These are phyloP conservation scores for Beauveria australis DNA, from an alignment of 2,329 filamentous ascomycete genomes.

Conservation along the genomic window DNA sequence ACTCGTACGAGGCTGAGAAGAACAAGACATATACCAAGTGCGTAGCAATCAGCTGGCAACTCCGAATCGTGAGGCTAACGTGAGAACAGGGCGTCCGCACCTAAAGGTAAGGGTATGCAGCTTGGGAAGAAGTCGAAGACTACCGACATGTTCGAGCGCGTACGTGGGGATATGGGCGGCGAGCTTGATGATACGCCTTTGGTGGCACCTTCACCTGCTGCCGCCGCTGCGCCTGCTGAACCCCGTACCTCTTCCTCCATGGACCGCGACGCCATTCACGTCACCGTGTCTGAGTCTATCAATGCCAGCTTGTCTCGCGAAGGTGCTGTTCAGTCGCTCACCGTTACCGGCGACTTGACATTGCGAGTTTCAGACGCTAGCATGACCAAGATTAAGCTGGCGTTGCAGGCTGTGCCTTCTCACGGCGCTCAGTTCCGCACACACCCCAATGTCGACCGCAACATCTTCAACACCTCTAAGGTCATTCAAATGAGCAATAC, in stretches of 20 bases:
- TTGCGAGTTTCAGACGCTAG: conserved; percentile 82
- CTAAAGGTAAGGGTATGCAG: conserved; percentile 97
- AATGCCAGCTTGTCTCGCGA: conserved; percentile 83
- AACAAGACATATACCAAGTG: conserved; percentile 83
- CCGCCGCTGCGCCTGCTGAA: conserved; percentile 43
- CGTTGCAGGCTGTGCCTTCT: conserved; percentile 65
- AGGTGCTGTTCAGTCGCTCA: conserved; percentile 75
- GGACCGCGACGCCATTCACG: conserved; percentile 78
- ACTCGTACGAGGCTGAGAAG: conserved; percentile 94
- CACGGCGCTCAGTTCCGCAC: conserved; percentile 88
- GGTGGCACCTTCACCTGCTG: conserved; percentile 47
- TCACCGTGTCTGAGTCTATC: conserved; percentile 85
- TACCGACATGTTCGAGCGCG: conserved; percentile 93
- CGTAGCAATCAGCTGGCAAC: conserved; percentile 19
- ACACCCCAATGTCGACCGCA: conserved; percentile 92
- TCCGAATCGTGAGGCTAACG: conserved; percentile 4
- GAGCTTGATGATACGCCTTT: conserved; percentile 73
- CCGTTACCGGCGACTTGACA: conserved; percentile 86
- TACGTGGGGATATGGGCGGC: conserved; percentile 82
- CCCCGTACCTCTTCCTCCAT: conserved; percentile 56
- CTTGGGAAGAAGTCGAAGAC: conserved; percentile 98
- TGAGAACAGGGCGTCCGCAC: conserved; percentile 46
- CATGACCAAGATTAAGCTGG: conserved; percentile 86
- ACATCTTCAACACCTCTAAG: conserved; percentile 73
- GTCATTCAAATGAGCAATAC: conserved; percentile 84